Conservation (phyloP, 1,139 yeast genomes). For the Scheffersomyces segobiensis region DNA sequence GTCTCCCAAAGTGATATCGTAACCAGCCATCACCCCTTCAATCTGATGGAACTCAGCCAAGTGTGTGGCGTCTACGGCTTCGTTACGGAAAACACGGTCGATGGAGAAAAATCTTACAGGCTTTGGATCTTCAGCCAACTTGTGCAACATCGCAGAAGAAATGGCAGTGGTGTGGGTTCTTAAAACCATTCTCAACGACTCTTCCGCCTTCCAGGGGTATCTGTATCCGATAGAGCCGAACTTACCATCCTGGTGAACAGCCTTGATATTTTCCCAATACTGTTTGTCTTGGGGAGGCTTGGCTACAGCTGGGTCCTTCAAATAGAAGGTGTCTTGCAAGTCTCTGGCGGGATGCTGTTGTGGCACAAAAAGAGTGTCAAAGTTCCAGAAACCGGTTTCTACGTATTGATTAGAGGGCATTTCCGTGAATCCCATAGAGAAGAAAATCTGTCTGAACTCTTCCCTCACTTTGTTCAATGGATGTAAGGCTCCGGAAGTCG, state of each 20-base stretch:
- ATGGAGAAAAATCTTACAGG: constrained; percentile 93
- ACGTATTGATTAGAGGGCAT: constrained; percentile 99
- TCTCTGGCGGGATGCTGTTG: constrained; percentile 99
- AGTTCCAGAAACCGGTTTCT: constrained; percentile 98
- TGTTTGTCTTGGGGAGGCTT: constrained; percentile 76
- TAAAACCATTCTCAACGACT: constrained; percentile 85
- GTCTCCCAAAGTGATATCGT: constrained; percentile 91
- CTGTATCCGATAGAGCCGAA: constrained; percentile 97
- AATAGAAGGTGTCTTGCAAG: constrained; percentile 94
- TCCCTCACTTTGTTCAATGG: constrained; percentile 96
- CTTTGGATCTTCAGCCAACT: constrained; percentile 85
- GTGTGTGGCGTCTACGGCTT: constrained; percentile 99
- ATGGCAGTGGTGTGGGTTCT: constrained; percentile 98
- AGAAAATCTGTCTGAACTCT: constrained; percentile 96
- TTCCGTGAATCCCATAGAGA: constrained; percentile 96
- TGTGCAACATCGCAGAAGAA: constrained; percentile 82
- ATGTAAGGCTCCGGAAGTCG: constrained; percentile 90
- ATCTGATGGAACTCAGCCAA: constrained; percentile 99
- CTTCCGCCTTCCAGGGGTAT: constrained; percentile 94
- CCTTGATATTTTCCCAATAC: constrained; percentile 75
- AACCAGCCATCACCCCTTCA: constrained; percentile 98
- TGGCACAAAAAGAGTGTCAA: constrained; percentile 93
- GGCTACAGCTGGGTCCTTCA: constrained; percentile 86
- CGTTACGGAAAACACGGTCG: constrained; percentile 98
- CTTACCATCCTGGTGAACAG: constrained; percentile 87